Evolutionary conservation across 2,329 filamentous ascomycete genomes (phyloP).

Genomic region (Colletotrichum scovillei): DNA sequence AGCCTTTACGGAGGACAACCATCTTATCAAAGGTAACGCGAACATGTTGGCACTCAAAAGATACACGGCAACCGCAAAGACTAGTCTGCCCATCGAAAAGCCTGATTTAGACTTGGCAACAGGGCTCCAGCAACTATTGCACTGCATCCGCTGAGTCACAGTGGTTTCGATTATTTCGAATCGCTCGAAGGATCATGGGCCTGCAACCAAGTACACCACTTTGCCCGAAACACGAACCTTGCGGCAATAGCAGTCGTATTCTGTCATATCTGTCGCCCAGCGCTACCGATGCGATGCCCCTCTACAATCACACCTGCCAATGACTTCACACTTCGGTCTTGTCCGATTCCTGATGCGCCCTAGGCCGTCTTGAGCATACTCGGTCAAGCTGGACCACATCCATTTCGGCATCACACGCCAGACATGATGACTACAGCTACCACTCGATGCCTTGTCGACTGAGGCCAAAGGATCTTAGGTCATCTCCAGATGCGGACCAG

Average conservation of each 20-base stretch:
- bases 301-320: slow-evolving; percentile 9
- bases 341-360: slow-evolving; percentile 9
- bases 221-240: slow-evolving; percentile 14
- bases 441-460: slow-evolving; percentile 5
- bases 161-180: neutral
- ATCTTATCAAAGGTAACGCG: neutral
- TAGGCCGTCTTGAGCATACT: neutral
- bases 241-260: neutral
- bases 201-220: slow-evolving; percentile 9
- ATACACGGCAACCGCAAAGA: neutral
- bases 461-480: slow-evolving; percentile 17
- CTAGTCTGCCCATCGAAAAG: slow-evolving; percentile 20
- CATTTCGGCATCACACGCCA: slow-evolving; percentile 3
- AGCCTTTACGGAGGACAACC: neutral
- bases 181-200: slow-evolving; percentile 1
- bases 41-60: neutral
- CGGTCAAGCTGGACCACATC: neutral
- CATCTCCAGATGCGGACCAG: slow-evolving; percentile 14
- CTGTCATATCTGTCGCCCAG: neutral
- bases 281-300: neutral
- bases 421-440: slow-evolving; percentile 18
- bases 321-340: slow-evolving; percentile 24
- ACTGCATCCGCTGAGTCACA: slow-evolving; percentile 29
- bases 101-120: slow-evolving; percentile 12
- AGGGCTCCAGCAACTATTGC: slow-evolving; percentile 3